Conservation (phyloP, 257 asterid genomes). For the Cruciata laevipes region DNA sequence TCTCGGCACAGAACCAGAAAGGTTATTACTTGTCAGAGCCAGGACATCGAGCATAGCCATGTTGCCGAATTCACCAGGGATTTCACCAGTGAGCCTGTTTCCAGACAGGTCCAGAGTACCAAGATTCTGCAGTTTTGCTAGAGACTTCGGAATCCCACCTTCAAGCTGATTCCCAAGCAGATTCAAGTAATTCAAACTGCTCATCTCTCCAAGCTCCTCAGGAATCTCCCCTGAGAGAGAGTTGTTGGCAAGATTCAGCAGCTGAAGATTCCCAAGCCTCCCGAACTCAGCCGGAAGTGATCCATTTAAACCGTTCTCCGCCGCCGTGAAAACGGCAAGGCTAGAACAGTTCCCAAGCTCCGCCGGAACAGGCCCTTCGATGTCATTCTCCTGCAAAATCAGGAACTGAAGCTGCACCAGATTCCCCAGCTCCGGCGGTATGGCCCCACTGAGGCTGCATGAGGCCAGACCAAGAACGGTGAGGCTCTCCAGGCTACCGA, state of each 20-base stretch:
- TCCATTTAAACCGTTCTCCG: slow-evolving; percentile 56
- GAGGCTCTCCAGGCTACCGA: slow-evolving; percentile 43
- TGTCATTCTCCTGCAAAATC: slow-evolving; percentile 55
- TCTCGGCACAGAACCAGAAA: slow-evolving; percentile 54
- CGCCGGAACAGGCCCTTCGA: slow-evolving; percentile 55
- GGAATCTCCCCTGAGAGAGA: slow-evolving; percentile 67
- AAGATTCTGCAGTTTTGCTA: slow-evolving; percentile 39
- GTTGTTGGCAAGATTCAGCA: slow-evolving; percentile 61
- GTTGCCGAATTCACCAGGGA: slow-evolving; percentile 55
- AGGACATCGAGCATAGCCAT: slow-evolving; percentile 43
- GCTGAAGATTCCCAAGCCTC: slow-evolving; percentile 34
- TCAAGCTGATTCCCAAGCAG: slow-evolving; percentile 65
- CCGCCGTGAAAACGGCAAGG: slow-evolving; percentile 52
- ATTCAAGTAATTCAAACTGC: slow-evolving; percentile 45
- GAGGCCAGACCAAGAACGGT: slow-evolving; percentile 61
- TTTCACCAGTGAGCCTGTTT: slow-evolving; percentile 54
- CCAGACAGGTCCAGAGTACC: slow-evolving; percentile 59
- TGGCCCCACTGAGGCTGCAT: slow-evolving; percentile 49
- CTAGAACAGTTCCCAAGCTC: slow-evolving; percentile 54
- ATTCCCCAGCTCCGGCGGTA: slow-evolving; percentile 58
- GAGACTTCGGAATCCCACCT: slow-evolving; percentile 55
- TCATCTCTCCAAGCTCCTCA: slow-evolving; percentile 33
- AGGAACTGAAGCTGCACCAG: slow-evolving; percentile 35
- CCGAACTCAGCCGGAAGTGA: slow-evolving; percentile 55
- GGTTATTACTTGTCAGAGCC: slow-evolving; percentile 59